These are phyloP conservation scores for Neurospora sp. DNA, from an alignment of 495 filamentous ascomycete genomes.

Conservation along the genomic window DNA sequence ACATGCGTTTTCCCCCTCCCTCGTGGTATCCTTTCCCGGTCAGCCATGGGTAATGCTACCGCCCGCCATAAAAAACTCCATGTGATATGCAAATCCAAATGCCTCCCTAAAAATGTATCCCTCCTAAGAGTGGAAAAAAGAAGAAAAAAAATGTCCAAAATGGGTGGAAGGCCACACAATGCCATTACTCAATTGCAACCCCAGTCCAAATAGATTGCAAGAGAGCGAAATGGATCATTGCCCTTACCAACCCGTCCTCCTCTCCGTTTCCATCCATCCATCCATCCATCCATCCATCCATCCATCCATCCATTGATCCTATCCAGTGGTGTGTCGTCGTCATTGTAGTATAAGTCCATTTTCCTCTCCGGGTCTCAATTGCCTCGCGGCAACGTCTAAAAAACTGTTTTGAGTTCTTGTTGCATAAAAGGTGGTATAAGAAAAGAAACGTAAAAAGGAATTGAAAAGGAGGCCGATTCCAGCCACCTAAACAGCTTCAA, in stretches of 20 bases:
- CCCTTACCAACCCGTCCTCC: neutral
- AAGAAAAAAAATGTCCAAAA: neutral
- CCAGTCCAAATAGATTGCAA: conserved; percentile 12
- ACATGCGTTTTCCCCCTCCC: neutral
- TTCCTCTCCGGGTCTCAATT: conserved; percentile 2
- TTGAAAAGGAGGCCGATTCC: conserved; percentile 12
- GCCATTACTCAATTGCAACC: neutral
- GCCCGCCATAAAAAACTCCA: neutral
- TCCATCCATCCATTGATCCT: conserved; percentile 3
- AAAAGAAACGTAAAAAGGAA: neutral
- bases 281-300: conserved; percentile 4
- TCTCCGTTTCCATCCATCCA: neutral
- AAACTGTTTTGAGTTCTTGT: conserved; percentile 6
- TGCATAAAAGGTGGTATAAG: neutral
- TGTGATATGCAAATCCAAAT: neutral
- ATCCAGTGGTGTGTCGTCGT: conserved; percentile 4
- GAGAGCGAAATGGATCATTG: neutral
- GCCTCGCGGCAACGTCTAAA: conserved; percentile 21
- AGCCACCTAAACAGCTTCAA: conserved; percentile 8
- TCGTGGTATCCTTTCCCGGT: neutral
- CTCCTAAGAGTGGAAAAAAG: neutral
- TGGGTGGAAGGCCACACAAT: neutral
- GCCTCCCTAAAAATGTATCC: neutral
- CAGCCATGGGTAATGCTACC: neutral
- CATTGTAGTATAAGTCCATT: neutral